These are phyloP conservation scores for Phytophthora cryptogea DNA, from an alignment of 352 stramenopile species.

Conservation along the genomic window DNA sequence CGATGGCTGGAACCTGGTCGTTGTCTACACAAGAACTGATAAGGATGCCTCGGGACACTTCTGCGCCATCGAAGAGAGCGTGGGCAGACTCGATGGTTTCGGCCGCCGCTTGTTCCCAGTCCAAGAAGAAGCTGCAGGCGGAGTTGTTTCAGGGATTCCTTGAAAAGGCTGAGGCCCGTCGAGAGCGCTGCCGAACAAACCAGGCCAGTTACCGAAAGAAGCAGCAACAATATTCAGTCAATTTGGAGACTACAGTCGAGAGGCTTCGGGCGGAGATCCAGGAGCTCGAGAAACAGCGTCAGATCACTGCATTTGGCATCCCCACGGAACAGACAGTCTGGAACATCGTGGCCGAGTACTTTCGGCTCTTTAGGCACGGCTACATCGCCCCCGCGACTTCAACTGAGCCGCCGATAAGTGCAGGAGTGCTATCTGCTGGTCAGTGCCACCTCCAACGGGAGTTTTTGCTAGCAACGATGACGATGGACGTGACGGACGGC, in stretches of 20 bases:
- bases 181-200: constrained; percentile 44
- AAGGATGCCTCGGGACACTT: no score
- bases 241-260: constrained; percentile 25
- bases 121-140: no score
- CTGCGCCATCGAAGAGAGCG: no score
- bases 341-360: constrained; percentile 16
- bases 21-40: no score
- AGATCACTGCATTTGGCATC: constrained; percentile 1
- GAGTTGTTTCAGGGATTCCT: no score
- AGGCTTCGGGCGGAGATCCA: constrained; percentile 29
- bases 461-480: constrained; percentile 21
- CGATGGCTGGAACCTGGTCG: no score
- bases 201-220: constrained; percentile 44
- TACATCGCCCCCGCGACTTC: constrained; percentile 3
- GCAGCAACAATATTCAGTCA: constrained; percentile 16
- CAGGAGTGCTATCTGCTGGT: neutral
- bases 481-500: constrained; percentile 10
- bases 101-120: no score
- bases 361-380: constrained; percentile 29
- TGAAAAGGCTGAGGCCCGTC: constrained; percentile 4
- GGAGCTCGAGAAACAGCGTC: constrained; percentile 27
- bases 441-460: constrained; percentile 7
- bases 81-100: no score
- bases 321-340: constrained; percentile 9
- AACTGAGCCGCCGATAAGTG: neutral